Base-by-base conservation (phyloP, 1,139 yeast genomes). In the Tardiomyces blankii region DNA sequence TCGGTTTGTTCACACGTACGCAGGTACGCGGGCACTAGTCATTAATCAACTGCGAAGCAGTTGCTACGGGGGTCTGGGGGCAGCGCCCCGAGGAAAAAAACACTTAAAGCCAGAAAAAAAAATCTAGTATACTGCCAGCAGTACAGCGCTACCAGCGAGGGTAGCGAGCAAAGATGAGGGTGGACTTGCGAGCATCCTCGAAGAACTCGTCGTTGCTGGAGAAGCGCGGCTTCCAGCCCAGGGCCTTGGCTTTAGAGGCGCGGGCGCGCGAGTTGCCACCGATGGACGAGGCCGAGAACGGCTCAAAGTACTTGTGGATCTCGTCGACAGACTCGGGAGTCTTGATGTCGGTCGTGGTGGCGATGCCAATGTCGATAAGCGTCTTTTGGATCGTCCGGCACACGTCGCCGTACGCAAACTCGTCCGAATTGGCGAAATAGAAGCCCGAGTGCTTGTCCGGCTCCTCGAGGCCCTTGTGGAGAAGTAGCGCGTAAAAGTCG, bases 401-500 rank as follows among this genome's bases (percentile, higher is more conserved):
- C 7, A 35, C 39, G 18, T 35, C 39, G 19, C 39, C 19, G 19
- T 9, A 35, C n/a, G 18, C 39, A 16, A 35, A 35, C n/a, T 35
- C 39, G 13, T 16, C 39, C n/a, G 19, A 5, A 19, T 14, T 16
- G 3, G 19, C 39, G 12, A 35, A 35, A 19, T 16, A 16, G 9
- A 35, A 16, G 39, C 39, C 39, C 4, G 19, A n/a, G 12, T 16
- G 39, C 21, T 42, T 44, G 44, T 53, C 58, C 13, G 46, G 47
- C 25, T 52, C 48, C 40, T 48, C 46, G 18, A 46, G 27, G 25
- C 46, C 32, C n/a, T 52, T 48, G 23, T 54, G 58, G 21, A 48
- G 42, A 8, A 58, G 53, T 41, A 66, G 49, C 9, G 49, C 44
- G 52, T 67, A 69, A 42, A 69, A 56, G 2, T 56, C 56, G 7